These are phyloP conservation scores for Colletotrichum sp. DNA, from an alignment of 2,329 filamentous ascomycete genomes.

Conservation along the genomic window DNA sequence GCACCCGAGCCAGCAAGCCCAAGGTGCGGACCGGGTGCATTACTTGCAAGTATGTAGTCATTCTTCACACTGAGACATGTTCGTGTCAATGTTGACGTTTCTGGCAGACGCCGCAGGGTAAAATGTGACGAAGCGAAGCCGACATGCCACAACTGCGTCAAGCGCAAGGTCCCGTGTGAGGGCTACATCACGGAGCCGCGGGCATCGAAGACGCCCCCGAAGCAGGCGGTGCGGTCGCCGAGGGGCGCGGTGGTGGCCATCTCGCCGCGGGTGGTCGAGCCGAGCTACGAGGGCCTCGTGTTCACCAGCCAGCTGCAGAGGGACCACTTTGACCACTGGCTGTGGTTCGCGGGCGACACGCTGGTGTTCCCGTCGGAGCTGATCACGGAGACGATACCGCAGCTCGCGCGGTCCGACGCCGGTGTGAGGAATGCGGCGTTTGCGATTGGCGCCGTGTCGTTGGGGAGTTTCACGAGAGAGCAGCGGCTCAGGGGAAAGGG, in stretches of 20 bases:
- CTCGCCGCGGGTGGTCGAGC: neutral
- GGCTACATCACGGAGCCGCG: slow-evolving; percentile 5
- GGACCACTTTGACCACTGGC: slow-evolving; percentile 14
- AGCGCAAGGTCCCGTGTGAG: slow-evolving; percentile 1
- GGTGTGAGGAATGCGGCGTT: slow-evolving; percentile 43
- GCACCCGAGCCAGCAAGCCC: slow-evolving; percentile 18
- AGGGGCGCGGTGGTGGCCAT: neutral
- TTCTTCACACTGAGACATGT: neutral
- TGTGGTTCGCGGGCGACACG: neutral
- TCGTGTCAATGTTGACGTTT: neutral
- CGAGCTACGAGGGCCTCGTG: slow-evolving; percentile 10
- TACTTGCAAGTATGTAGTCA: slow-evolving; percentile 16
- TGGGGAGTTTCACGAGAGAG: neutral
- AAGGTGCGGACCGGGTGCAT: slow-evolving; percentile 24
- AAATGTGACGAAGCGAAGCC: slow-evolving; percentile 17
- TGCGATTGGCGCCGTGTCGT: slow-evolving; percentile 38
- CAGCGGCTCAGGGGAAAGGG: neutral
- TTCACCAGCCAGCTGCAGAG: slow-evolving; percentile 9
- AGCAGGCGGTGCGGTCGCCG: neutral
- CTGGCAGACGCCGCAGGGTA: slow-evolving; percentile 1
- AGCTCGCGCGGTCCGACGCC: slow-evolving; percentile 8
- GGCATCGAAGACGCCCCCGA: neutral
- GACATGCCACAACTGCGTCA: slow-evolving; percentile 7
- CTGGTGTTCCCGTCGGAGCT: slow-evolving; percentile 11
- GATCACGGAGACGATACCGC: slow-evolving; percentile 22